These are phyloP conservation scores for Paraphaeosphaeria minitans DNA, from an alignment of 2,329 filamentous ascomycete genomes.

Conservation along the genomic window DNA sequence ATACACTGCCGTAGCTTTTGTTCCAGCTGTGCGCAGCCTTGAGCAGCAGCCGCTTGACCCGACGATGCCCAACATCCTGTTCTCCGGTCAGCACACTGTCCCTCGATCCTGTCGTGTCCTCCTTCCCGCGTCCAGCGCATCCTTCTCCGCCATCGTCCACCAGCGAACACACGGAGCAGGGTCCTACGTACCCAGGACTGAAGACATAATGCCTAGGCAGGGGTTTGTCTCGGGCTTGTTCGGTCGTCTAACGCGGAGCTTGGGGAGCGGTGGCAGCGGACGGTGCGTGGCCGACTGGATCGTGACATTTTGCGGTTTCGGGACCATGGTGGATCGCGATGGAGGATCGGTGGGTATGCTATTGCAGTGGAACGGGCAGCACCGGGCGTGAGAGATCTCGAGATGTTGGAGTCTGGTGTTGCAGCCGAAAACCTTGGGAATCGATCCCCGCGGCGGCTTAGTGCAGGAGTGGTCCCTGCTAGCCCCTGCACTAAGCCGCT, in stretches of 20 bases:
- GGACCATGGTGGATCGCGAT: conserved; percentile 36
- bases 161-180: background rate
- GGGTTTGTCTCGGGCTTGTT: conserved; percentile 67
- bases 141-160: background rate
- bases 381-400: background rate
- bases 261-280: conserved; percentile 63
- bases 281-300: conserved; percentile 49
- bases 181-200: conserved; percentile 63
- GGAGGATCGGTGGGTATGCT: background rate
- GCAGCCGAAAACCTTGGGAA: conserved; percentile 15
- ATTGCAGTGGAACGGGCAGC: background rate
- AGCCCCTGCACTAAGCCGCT: background rate
- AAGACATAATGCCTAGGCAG: conserved; percentile 69
- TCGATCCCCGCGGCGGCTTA: conserved; percentile 6
- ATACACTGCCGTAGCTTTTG: conserved; percentile 70
- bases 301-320: conserved; percentile 41
- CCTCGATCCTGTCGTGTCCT: background rate
- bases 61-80: conserved; percentile 84
- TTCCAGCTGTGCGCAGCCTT: conserved; percentile 65
- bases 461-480: conserved; percentile 6
- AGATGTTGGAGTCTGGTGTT: conserved; percentile 3
- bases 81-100: conserved; percentile 18
- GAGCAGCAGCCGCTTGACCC: conserved; percentile 62
- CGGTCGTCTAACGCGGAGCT: conserved; percentile 68
- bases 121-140: conserved; percentile 11